These are phyloP conservation scores for Puccinia coronata DNA, from an alignment of 1,284 basidiomycete genomes.

Conservation along the genomic window DNA sequence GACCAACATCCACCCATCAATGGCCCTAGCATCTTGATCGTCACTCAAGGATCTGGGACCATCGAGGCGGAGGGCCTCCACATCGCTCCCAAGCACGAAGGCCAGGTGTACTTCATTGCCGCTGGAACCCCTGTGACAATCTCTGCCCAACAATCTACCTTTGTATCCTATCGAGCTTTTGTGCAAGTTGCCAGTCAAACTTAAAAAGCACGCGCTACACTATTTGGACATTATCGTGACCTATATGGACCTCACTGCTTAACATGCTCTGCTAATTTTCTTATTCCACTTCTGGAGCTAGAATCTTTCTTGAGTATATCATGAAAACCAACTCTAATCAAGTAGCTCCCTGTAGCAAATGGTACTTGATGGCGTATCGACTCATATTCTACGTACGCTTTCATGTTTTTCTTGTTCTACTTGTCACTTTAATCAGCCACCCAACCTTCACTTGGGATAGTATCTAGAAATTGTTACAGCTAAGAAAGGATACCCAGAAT, in stretches of 20 bases:
- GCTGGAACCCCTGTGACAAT: slow-evolving; percentile 68
- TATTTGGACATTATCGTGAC: neutral
- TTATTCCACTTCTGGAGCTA: neutral
- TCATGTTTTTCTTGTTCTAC: neutral
- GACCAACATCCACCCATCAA: slow-evolving; percentile 68
- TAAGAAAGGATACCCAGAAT: too few relatives aligned
- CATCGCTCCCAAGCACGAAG: slow-evolving; percentile 65
- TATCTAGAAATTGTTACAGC: too few relatives aligned
- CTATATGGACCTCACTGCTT: neutral
- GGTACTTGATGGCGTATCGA: neutral
- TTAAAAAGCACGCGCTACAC: neutral
- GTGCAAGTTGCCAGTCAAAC: slow-evolving; percentile 60
- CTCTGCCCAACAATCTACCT: slow-evolving; percentile 58
- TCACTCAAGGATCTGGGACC: slow-evolving; percentile 70
- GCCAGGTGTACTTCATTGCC: slow-evolving; percentile 83
- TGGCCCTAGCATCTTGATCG: slow-evolving; percentile 82
- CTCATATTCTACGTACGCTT: too few relatives aligned
- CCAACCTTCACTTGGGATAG: too few relatives aligned
- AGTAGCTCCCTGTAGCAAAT: neutral
- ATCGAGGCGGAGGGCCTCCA: slow-evolving; percentile 61
- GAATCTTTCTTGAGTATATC: neutral
- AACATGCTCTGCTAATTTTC: neutral
- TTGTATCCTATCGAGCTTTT: slow-evolving; percentile 76
- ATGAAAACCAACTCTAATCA: neutral
- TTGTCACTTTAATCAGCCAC: neutral